A percentile compares a stretch with the other conserved stretches of the same genome.
phyloP scores from a whole-genome alignment of 148 eudicot species.

The Amaranthus palmeri region DNA sequence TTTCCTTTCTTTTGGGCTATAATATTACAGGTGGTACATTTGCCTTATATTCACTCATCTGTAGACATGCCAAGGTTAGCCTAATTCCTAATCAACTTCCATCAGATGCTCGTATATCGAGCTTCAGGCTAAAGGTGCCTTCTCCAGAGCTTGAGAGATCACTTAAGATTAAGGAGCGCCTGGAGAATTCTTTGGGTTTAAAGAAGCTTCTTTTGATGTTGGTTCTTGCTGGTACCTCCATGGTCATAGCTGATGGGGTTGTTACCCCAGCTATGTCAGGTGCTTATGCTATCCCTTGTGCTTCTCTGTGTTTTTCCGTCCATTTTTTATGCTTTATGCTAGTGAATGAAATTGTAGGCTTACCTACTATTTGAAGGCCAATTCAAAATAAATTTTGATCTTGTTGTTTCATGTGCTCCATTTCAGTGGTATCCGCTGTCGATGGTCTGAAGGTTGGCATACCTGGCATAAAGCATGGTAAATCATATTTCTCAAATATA shows the following conservation, averaged over 20 bases:
- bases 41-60: conserved; percentile 89
- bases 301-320: background rate
- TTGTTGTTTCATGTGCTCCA: conserved; percentile 16
- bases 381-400: background rate
- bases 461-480: conserved; percentile 67
- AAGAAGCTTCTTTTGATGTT: conserved; percentile 79
- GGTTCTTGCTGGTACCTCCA: conserved; percentile 95
- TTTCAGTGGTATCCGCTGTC: conserved; percentile 90
- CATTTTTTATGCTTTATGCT: background rate
- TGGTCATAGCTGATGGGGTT: conserved; percentile 96
- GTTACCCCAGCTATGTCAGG: conserved; percentile 99
- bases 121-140: conserved; percentile 95
- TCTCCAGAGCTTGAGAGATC: conserved; percentile 98
- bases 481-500: background rate
- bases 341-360: background rate
- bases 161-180: conserved; percentile 77
- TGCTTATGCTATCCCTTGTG: conserved; percentile 17
- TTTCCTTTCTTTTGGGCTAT: conserved; percentile 6
- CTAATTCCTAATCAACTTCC: conserved; percentile 92
- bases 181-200: conserved; percentile 68
- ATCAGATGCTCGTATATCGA: conserved; percentile 91
- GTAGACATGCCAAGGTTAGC: conserved; percentile 97
- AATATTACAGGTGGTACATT: conserved; percentile 89
- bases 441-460: conserved; percentile 86
- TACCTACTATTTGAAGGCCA: background rate